Percentiles rank a stretch among this genome's conserved stretches.
Evolutionary conservation across 2,329 filamentous ascomycete species (phyloP).

Genomic region (Colletotrichum endophyticum): DNA sequence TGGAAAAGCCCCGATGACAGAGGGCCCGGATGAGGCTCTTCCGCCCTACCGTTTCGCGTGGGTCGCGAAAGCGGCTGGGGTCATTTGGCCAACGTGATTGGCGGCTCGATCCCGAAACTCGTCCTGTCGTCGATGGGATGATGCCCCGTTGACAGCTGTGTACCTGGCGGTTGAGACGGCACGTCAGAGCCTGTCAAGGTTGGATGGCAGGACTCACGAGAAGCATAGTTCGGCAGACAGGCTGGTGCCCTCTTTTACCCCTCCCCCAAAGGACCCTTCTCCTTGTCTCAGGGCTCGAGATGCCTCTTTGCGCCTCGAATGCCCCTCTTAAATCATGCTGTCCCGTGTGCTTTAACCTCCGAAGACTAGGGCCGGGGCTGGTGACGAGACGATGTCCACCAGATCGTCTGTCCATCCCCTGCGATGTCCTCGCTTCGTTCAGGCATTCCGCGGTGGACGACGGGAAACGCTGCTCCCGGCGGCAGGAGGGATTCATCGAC

Average conservation of each 20-base stretch:
- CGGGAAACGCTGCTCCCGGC: constrained; percentile 6
- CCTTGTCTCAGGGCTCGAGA: neutral
- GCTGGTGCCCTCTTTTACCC: neutral
- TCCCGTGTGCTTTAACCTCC: neutral
- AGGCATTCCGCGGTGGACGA: neutral
- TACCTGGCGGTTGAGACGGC: neutral
- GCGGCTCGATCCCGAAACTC: neutral
- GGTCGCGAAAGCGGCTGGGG: neutral
- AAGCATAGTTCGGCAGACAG: neutral
- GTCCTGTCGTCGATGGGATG: constrained; percentile 6
- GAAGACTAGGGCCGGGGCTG: neutral
- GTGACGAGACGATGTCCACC: neutral
- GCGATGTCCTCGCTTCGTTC: neutral
- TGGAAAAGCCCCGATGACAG: neutral
- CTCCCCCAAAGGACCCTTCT: neutral
- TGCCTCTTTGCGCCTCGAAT: neutral
- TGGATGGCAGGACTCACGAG: constrained; percentile 7
- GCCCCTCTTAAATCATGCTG: neutral
- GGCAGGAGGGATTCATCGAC: constrained; percentile 19
- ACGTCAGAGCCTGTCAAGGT: neutral
- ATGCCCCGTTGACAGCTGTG: neutral
- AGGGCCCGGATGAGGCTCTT: neutral
- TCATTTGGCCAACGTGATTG: neutral
- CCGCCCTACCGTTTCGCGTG: constrained; percentile 1
- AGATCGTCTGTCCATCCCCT: neutral